phyloP scores from a whole-genome alignment of 2,329 filamentous ascomycete genomes.

The Penicillium corylophilum region DNA sequence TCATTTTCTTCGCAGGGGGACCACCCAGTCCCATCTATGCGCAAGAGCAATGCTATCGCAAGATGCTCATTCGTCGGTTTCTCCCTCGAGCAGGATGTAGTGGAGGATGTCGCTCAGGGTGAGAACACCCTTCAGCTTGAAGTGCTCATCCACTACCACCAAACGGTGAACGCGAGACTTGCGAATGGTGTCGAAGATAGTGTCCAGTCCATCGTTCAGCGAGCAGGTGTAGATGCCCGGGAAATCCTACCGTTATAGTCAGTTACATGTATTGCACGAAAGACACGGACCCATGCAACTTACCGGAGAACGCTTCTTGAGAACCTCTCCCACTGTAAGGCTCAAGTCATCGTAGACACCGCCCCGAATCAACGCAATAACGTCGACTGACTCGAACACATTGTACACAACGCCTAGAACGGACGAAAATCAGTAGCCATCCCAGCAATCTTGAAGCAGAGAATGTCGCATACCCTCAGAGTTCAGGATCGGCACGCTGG shows the following conservation, averaged over 20 bases:
- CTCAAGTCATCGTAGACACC: slow-evolving; percentile 88
- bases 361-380: slow-evolving; percentile 92
- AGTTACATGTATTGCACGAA: slow-evolving; percentile 4
- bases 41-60: neutral
- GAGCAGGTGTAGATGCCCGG: slow-evolving; percentile 96
- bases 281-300: slow-evolving; percentile 20
- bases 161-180: slow-evolving; percentile 92
- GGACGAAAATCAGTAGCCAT: slow-evolving; percentile 1
- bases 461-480: slow-evolving; percentile 55
- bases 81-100: slow-evolving; percentile 82
- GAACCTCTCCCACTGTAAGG: slow-evolving; percentile 80
- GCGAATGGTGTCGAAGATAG: slow-evolving; percentile 94
- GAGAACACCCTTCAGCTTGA: slow-evolving; percentile 80
- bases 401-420: slow-evolving; percentile 71
- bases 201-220: slow-evolving; percentile 85
- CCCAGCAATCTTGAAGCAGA: neutral
- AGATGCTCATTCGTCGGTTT: slow-evolving; percentile 44
- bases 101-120: slow-evolving; percentile 95
- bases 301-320: slow-evolving; percentile 78
- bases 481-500: slow-evolving; percentile 90
- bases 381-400: slow-evolving; percentile 96
- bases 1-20: slow-evolving; percentile 61
- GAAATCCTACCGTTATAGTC: slow-evolving; percentile 63
- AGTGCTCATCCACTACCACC: slow-evolving; percentile 88
- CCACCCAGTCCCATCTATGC: neutral